Conservation (phyloP, 768 basidiomycete genomes). For the Lactarius tabidus region DNA sequence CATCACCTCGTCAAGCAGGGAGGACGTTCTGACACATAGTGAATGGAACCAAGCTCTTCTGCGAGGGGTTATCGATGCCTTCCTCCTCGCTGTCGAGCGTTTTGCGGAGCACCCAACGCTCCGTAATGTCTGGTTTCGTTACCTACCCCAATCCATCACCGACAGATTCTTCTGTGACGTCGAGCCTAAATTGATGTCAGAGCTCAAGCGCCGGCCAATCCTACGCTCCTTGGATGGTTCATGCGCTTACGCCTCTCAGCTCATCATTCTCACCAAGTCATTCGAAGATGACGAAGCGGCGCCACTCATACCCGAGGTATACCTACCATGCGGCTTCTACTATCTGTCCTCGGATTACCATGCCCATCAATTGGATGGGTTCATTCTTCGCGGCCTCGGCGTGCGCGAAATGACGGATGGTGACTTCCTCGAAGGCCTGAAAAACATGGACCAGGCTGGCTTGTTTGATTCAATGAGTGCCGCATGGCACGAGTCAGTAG, state of each 20-base stretch:
- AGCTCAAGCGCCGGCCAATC: constrained; percentile 17
- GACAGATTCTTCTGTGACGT: constrained; percentile 25
- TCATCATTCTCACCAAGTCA: constrained; percentile 7
- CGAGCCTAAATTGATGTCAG: constrained; percentile 4
- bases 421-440: constrained; percentile 13
- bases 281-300: constrained; percentile 1
- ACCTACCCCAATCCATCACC: constrained; percentile 25
- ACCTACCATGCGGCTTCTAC: neutral
- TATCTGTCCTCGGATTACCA: constrained; percentile 23
- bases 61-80: constrained; percentile 24
- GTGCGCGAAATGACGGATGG: constrained; percentile 15
- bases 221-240: constrained; percentile 24
- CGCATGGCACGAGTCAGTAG: constrained; percentile 19
- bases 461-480: constrained; percentile 1
- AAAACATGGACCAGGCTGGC: constrained; percentile 3
- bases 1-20: constrained; percentile 30
- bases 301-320: constrained; percentile 13
- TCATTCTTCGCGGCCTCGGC: constrained; percentile 9
- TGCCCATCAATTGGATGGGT: neutral
- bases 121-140: constrained; percentile 29
- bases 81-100: constrained; percentile 26
- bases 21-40: constrained; percentile 28
- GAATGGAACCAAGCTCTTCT: constrained; percentile 30
- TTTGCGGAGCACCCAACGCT: too few relatives aligned
- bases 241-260: constrained; percentile 16